Conservation (phyloP, 2,329 filamentous ascomycete species). For the Fusarium coicis region DNA sequence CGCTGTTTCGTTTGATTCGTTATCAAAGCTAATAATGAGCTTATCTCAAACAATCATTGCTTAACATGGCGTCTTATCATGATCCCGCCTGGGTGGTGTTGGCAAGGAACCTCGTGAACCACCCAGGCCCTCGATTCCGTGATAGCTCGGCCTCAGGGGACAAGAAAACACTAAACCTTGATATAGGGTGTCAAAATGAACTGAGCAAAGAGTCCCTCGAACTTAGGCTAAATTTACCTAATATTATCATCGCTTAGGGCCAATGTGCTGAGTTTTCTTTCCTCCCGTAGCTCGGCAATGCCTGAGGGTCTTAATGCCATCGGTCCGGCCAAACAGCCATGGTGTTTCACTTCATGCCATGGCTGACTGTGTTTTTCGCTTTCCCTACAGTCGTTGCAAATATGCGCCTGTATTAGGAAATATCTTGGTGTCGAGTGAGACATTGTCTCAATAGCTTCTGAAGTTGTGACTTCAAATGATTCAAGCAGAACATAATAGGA, state of each 20-base stretch:
- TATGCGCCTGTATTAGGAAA: not conserved
- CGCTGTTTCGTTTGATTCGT: not conserved
- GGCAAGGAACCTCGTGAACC: slow-evolving; percentile 9
- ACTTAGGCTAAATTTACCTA: too few relatives aligned
- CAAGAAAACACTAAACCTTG: too few relatives aligned
- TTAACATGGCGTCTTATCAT: slow-evolving; percentile 26
- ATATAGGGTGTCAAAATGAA: too few relatives aligned
- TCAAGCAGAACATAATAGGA: not conserved
- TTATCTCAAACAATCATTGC: slow-evolving; percentile 6
- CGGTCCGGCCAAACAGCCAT: not conserved
- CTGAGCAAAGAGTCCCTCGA: too few relatives aligned
- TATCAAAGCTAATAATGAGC: slow-evolving; percentile 4
- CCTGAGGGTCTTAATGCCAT: not conserved
- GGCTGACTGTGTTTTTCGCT: not conserved
- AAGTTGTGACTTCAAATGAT: not conserved
- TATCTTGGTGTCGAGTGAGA: not conserved
- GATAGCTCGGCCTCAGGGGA: not conserved
- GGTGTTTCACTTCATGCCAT: slow-evolving; percentile 2
- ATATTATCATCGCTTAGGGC: too few relatives aligned
- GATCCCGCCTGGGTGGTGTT: slow-evolving; percentile 28
- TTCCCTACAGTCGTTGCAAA: not conserved
- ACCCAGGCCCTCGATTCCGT: not conserved
- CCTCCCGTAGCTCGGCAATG: not conserved
- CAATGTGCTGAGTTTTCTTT: too few relatives aligned
- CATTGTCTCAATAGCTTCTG: not conserved